Percentiles rank a stretch among this genome's conserved stretches.
Conservation (phyloP, 768 basidiomycete genomes). For the Naganishia onofrii region DNA sequence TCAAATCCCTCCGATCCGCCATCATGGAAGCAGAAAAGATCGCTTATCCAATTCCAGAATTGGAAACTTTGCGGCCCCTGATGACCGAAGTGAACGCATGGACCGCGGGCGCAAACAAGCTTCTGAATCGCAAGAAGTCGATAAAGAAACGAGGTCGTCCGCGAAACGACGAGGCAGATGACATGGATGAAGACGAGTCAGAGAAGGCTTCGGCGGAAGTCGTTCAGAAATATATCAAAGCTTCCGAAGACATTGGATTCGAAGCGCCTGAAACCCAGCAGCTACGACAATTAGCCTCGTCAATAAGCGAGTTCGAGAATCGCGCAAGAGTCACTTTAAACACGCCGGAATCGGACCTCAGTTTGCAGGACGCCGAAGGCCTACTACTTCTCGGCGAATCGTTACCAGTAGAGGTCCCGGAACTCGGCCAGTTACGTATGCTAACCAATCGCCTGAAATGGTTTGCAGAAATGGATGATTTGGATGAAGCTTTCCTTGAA, state of each 20-base stretch:
- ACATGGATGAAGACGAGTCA: conserved; percentile 54
- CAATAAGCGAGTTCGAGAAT: conserved; percentile 42
- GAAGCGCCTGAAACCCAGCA: conserved; percentile 70
- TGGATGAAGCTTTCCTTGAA: conserved; percentile 67
- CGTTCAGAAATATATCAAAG: conserved; percentile 65
- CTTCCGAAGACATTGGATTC: conserved; percentile 78
- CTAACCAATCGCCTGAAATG: conserved; percentile 77
- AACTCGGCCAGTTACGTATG: conserved; percentile 71
- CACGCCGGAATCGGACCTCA: conserved; percentile 36
- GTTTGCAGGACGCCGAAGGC: conserved; percentile 27
- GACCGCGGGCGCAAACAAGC: conserved; percentile 59
- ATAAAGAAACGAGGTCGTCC: conserved; percentile 40
- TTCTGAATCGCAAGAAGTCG: conserved; percentile 36
- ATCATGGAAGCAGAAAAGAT: conserved; percentile 86
- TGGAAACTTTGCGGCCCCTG: conserved; percentile 69
- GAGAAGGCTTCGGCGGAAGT: conserved; percentile 71
- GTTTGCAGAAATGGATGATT: conserved; percentile 68
- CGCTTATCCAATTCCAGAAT: conserved; percentile 68
- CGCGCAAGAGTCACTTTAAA: conserved; percentile 42
- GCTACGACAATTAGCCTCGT: conserved; percentile 38
- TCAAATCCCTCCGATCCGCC: conserved; percentile 75
- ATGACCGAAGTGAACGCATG: conserved; percentile 79
- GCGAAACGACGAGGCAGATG: conserved; percentile 36
- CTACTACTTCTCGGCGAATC: conserved; percentile 50
- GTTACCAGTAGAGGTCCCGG: conserved; percentile 78